These are phyloP conservation scores for Colletotrichum limetticola DNA, from an alignment of 2,329 filamentous ascomycete genomes.

Conservation along the genomic window DNA sequence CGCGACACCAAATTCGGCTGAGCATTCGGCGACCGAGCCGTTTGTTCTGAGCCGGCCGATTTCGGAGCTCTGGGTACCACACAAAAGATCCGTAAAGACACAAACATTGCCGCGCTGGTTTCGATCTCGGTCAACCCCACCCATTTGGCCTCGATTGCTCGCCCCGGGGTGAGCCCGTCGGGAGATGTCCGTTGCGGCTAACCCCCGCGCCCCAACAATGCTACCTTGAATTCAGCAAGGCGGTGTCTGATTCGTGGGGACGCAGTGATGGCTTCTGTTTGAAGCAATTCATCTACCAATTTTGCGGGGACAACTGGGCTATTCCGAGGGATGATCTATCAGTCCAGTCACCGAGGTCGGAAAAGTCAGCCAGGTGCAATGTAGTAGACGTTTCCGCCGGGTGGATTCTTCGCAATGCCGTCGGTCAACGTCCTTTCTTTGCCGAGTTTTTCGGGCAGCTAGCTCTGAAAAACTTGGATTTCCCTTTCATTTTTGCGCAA, in stretches of 20 bases:
- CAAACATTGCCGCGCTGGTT: background rate
- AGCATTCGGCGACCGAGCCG: constrained; percentile 14
- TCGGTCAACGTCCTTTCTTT: background rate
- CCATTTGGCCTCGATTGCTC: background rate
- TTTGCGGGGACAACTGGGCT: background rate
- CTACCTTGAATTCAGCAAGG: background rate
- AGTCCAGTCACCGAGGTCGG: constrained; percentile 29
- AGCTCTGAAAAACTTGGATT: background rate
- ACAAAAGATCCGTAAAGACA: background rate
- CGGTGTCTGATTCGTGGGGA: background rate
- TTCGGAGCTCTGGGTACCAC: constrained; percentile 6
- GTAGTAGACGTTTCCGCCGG: background rate
- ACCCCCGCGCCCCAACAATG: background rate
- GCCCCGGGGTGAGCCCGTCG: background rate
- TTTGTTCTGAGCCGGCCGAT: constrained; percentile 19
- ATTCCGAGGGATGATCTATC: background rate
- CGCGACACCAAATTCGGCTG: background rate
- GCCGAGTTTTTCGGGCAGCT: background rate
- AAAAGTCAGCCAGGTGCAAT: background rate
- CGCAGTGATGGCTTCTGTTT: background rate
- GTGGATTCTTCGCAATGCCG: background rate
- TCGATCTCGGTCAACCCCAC: background rate
- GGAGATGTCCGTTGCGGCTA: constrained; percentile 7
- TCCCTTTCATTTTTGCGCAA: background rate
- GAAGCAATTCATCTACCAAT: background rate